Percentiles rank a stretch among this genome's conserved stretches.
Evolutionary conservation across 2,329 filamentous ascomycete genomes (phyloP).

Genomic region (Fusarium odoratissimum): DNA sequence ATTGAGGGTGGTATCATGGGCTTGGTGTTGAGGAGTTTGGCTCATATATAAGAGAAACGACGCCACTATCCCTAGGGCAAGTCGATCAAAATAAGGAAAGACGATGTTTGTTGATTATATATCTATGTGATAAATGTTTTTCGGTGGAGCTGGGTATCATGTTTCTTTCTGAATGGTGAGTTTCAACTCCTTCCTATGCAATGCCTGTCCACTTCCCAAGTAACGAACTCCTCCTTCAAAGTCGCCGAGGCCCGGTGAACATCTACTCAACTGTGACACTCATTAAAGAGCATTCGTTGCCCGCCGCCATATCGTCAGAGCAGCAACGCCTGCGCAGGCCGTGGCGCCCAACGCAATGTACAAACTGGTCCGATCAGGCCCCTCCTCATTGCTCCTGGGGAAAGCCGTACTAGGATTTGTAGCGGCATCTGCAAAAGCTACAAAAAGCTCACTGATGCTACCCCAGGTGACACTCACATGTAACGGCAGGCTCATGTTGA

Average conservation of each 20-base stretch:
- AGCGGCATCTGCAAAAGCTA: slow-evolving; percentile 89
- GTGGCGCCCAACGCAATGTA: slow-evolving; percentile 86
- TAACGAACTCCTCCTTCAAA: neutral
- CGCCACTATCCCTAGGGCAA: neutral
- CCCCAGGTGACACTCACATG: slow-evolving; percentile 97
- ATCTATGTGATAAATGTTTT: slow-evolving; percentile 25
- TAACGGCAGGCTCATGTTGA: slow-evolving; percentile 90
- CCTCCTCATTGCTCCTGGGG: slow-evolving; percentile 88
- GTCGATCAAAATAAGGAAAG: slow-evolving; percentile 18
- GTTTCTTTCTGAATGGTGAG: slow-evolving; percentile 37
- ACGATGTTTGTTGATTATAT: slow-evolving; percentile 34
- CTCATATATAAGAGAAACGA: neutral
- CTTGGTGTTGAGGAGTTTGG: slow-evolving; percentile 12
- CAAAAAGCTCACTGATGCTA: slow-evolving; percentile 93
- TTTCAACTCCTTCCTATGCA: slow-evolving; percentile 42
- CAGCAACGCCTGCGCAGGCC: slow-evolving; percentile 71
- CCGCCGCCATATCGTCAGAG: slow-evolving; percentile 73
- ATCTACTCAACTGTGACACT: neutral
- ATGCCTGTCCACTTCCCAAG: neutral
- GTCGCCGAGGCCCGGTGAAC: neutral
- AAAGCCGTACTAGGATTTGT: slow-evolving; percentile 90
- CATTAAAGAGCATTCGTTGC: slow-evolving; percentile 61
- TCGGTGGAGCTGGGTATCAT: slow-evolving; percentile 50
- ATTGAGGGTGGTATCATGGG: neutral
- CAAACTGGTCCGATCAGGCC: slow-evolving; percentile 83